Evolutionary conservation across 257 asterid genomes (phyloP).

Genomic region (Capsicum baccatum): DNA sequence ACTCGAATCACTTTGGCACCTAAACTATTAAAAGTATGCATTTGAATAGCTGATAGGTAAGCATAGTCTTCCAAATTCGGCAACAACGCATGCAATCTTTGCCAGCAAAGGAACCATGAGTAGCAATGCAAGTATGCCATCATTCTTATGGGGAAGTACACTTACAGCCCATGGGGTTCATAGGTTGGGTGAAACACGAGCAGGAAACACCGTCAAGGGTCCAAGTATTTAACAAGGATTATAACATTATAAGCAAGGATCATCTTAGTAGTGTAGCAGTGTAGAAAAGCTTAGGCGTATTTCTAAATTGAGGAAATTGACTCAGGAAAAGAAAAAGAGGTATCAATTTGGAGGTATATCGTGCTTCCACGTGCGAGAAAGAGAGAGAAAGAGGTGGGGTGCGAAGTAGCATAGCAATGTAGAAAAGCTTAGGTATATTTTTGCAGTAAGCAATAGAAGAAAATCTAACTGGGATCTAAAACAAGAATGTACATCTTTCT

Average conservation of each 20-base stretch:
- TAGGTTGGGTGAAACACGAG: not conserved
- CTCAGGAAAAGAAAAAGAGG: not conserved
- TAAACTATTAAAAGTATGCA: not conserved
- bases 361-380: not conserved
- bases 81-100: not conserved
- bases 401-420: not conserved
- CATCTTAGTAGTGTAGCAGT: too few relatives aligned
- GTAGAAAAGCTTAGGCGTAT: not conserved
- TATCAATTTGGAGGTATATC: not conserved
- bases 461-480: not conserved
- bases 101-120: not conserved
- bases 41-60: not conserved
- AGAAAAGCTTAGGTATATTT: not conserved
- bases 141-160: not conserved
- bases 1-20: not conserved
- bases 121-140: not conserved
- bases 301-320: not conserved
- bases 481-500: not conserved
- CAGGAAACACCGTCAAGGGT: not conserved
- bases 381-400: not conserved
- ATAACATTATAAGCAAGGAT: too few relatives aligned
- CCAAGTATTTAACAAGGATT: not conserved
- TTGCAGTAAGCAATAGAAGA: conserved; percentile 12
- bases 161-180: not conserved
- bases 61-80: not conserved